Conservation (phyloP, 345 rosid genomes). For the Jatropha curcas region DNA sequence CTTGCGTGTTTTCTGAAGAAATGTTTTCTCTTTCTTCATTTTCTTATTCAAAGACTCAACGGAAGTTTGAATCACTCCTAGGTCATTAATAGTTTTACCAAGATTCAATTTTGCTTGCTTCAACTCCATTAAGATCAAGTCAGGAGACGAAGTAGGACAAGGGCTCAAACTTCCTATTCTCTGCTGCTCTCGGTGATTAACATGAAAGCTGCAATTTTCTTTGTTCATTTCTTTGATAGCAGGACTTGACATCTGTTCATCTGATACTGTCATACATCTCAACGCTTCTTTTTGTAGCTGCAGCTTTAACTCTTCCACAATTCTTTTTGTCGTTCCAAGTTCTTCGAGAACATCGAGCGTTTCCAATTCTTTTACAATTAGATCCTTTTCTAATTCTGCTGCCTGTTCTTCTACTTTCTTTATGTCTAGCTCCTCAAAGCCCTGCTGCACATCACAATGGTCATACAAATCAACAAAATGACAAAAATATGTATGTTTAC, state of each 20-base stretch:
- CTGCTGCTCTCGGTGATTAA: conserved; percentile 30
- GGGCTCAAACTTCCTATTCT: conserved; percentile 39
- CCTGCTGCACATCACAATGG: conserved; percentile 33
- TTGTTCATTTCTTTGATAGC: conserved; percentile 61
- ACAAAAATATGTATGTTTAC: neutral
- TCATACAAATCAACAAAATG: conserved; percentile 3
- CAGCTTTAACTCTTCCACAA: conserved; percentile 83
- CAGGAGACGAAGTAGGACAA: conserved; percentile 61
- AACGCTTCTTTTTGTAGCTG: conserved; percentile 82
- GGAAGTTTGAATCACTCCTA: conserved; percentile 74
- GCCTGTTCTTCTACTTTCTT: conserved; percentile 93
- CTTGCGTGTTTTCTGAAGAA: conserved; percentile 61
- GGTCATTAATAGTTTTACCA: conserved; percentile 81
- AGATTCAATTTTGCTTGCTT: conserved; percentile 87
- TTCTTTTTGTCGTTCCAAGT: conserved; percentile 76
- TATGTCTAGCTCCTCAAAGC: conserved; percentile 64
- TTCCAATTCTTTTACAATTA: conserved; percentile 88
- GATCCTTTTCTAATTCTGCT: conserved; percentile 83
- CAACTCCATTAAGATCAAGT: conserved; percentile 73
- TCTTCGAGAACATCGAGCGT: conserved; percentile 93
- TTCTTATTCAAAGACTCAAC: conserved; percentile 76
- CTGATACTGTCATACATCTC: conserved; percentile 54
- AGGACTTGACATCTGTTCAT: conserved; percentile 39
- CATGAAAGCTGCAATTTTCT: conserved; percentile 37
- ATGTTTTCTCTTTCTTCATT: conserved; percentile 70